Conservation (phyloP, 345 rosid species). For the Eucalyptus camaldulensis region DNA sequence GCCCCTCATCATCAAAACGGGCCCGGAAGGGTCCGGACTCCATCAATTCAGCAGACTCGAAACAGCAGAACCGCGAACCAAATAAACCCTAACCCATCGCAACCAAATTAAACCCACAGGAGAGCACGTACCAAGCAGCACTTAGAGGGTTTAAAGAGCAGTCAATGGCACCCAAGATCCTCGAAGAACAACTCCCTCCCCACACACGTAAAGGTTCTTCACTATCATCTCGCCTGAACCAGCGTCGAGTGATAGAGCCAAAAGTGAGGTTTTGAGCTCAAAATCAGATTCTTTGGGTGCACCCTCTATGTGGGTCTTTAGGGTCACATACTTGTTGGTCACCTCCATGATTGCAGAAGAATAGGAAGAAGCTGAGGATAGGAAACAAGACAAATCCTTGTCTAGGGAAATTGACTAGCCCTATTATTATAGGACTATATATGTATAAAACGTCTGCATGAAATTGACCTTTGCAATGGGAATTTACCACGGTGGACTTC, state of each 20-base stretch:
- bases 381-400: neutral
- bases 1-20: too few species aligned
- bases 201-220: slow-evolving; percentile 28
- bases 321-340: neutral
- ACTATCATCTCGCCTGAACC: slow-evolving; percentile 14
- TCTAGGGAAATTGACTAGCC: neutral
- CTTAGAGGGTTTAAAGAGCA: too few species aligned
- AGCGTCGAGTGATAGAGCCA: slow-evolving; percentile 1
- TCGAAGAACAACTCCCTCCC: too few species aligned
- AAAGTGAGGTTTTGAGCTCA: slow-evolving; percentile 6
- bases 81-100: too few species aligned
- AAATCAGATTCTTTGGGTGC: slow-evolving; percentile 23
- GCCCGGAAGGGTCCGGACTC: too few species aligned
- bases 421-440: neutral
- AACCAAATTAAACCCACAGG: too few species aligned
- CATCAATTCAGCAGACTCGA: too few species aligned
- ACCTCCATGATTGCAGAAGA: neutral
- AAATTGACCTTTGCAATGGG: neutral
- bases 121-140: too few species aligned
- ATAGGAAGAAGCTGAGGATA: neutral
- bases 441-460: neutral
- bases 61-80: too few species aligned
- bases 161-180: too few species aligned
- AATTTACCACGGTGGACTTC: neutral
- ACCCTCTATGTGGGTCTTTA: slow-evolving; percentile 16